Base-by-base conservation (phyloP, 73 alveolate species). In the Loxodes magnus region DNA sequence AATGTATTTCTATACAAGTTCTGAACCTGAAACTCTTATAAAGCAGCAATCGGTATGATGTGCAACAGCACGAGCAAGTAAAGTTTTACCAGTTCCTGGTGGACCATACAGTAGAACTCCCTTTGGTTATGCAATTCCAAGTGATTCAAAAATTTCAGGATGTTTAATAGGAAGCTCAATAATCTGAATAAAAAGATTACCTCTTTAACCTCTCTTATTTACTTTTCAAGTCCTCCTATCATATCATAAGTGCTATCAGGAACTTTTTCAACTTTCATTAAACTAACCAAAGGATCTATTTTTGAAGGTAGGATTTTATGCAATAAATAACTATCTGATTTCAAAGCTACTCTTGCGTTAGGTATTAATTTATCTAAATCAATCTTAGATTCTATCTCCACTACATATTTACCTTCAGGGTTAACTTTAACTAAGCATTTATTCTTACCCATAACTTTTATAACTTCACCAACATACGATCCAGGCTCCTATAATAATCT, bases 1-100 rank as follows among this genome's bases (percentile, higher is more conserved):
- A 44, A 95, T 92, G 79, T 95, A 95, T 73, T 95, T 95, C 84
- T 95, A 95, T 43, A 95, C 99, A 46, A 95, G 76, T 82, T 95
- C 99, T 38, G 94, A 73, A 5, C 99, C 99, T n/a, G 97, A 79
- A 7, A 94, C 99, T 54, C 99, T 71, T 46, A 95, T 92, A 75
- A 1, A 44, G 37, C 57, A 39, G 27, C 82, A 68, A 36, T 68
- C 98, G 34, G 99, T 95, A 67, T 95, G 99, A 81, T 95, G 98
- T 14, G 99, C 99, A 39, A 94, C 97, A 5, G 99, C 99, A 42
- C 98, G 82, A 9, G 99, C 99, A 5, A 95, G 85, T 26, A 95
- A 76, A 12, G 99, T 95, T 74, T 95, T 95, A 25, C 99, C 99
- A 6, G 99, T 95, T 38, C 99, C 99, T 5, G 99, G 99, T 10